Evolutionary conservation across 257 asterid genomes (phyloP).

Genomic region (Nicotiana tomentosiformis): DNA sequence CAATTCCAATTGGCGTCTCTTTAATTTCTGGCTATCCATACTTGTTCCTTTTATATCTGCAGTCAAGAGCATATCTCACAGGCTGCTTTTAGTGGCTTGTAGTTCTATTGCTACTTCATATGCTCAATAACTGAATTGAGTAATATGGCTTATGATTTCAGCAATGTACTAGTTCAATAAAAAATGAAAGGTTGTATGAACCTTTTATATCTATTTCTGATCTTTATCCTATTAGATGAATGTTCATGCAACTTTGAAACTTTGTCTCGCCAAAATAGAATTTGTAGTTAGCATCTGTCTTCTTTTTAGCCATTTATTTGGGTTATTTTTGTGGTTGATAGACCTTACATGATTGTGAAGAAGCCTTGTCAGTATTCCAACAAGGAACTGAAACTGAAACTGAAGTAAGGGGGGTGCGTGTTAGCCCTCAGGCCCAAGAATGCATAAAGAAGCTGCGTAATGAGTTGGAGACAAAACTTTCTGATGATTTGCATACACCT

Average conservation of each 20-base stretch:
- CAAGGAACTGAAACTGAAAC: slow-evolving; percentile 33
- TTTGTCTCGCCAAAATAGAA: not conserved
- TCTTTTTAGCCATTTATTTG: not conserved
- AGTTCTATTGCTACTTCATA: not conserved
- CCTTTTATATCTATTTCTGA: not conserved
- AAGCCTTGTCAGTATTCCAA: slow-evolving; percentile 31
- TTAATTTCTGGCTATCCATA: not conserved
- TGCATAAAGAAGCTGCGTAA: slow-evolving; percentile 49
- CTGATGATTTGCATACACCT: slow-evolving; percentile 87
- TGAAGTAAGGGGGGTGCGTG: slow-evolving; percentile 26
- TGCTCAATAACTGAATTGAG: not conserved
- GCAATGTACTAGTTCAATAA: not conserved
- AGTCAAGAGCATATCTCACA: not conserved
- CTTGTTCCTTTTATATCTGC: not conserved
- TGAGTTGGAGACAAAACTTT: slow-evolving; percentile 55
- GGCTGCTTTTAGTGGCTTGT: not conserved
- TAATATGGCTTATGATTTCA: not conserved
- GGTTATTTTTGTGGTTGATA: slow-evolving; percentile 22
- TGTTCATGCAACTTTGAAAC: not conserved
- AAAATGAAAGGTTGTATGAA: not conserved
- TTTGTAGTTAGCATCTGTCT: not conserved
- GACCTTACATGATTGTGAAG: slow-evolving; percentile 69
- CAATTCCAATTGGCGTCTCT: not conserved
- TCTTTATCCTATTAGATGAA: not conserved
- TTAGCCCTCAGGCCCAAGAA: slow-evolving; percentile 40